A percentile compares a stretch with the other conserved stretches of the same genome.
Conservation (phyloP, 2,329 filamentous ascomycete species). For the Aspergillus luchuensis region DNA sequence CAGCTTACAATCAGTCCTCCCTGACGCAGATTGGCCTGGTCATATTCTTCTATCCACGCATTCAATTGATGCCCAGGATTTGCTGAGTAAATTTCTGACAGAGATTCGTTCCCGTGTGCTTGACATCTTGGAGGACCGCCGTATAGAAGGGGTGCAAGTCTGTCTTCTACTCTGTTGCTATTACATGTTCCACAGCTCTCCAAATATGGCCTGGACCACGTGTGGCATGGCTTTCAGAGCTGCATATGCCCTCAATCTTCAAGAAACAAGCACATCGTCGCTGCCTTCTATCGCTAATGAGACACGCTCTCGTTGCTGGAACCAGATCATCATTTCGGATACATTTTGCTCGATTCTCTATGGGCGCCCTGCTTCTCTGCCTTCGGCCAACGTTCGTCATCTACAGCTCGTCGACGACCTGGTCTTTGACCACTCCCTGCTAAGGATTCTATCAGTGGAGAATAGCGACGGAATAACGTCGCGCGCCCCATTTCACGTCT, state of each 20-base stretch:
- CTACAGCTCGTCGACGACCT: not conserved
- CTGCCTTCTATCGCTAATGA: not conserved
- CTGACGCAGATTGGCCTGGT: not conserved
- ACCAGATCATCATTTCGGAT: constrained; percentile 2
- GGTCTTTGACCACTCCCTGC: not conserved
- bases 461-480: not conserved
- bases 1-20: not conserved
- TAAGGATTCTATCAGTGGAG: not conserved
- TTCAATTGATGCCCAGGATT: not conserved
- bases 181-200: constrained; percentile 1
- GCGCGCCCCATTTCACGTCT: not conserved
- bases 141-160: not conserved
- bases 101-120: not conserved
- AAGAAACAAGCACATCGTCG: not conserved
- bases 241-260: not conserved
- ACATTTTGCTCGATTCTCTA: not conserved
- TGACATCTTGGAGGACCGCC: not conserved
- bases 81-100: not conserved
- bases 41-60: not conserved
- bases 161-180: not conserved
- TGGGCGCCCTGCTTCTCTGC: not conserved
- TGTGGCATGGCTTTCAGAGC: not conserved
- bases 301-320: constrained; percentile 4
- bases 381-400: not conserved
- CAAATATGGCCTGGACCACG: not conserved